These are phyloP conservation scores for Candida endomychidarum DNA, from an alignment of 805 yeast genomes.

Conservation along the genomic window DNA sequence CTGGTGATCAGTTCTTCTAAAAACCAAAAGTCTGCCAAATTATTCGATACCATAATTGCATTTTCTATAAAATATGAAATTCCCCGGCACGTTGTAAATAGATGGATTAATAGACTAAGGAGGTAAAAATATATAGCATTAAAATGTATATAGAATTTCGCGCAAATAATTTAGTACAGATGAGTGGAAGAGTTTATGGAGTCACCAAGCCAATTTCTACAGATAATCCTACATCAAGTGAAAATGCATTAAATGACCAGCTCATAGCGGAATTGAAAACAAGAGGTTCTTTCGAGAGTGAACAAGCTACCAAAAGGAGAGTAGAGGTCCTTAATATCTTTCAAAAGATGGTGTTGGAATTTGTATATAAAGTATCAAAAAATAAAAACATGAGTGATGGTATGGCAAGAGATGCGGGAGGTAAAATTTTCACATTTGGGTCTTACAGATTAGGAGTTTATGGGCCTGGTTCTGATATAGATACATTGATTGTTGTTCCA, in stretches of 20 bases:
- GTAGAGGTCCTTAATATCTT: constrained; percentile 68
- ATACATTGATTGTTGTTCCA: constrained; percentile 94
- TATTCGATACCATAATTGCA: neutral
- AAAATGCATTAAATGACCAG: constrained; percentile 69
- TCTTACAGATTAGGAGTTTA: constrained; percentile 93
- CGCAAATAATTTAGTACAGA: constrained; percentile 1
- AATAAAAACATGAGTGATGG: constrained; percentile 93
- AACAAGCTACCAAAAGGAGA: constrained; percentile 77
- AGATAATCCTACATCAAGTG: constrained; percentile 83
- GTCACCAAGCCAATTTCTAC: constrained; percentile 82
- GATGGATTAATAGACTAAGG: neutral
- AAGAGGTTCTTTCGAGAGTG: constrained; percentile 88
- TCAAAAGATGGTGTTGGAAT: constrained; percentile 74
- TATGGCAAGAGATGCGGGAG: constrained; percentile 97
- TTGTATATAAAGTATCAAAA: constrained; percentile 78
- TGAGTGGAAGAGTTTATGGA: constrained; percentile 44
- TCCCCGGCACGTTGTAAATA: constrained; percentile 6
- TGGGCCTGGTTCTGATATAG: constrained; percentile 98
- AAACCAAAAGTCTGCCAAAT: neutral
- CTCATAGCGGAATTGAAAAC: constrained; percentile 75
- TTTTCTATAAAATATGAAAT: constrained; percentile 3
- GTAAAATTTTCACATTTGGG: constrained; percentile 94
- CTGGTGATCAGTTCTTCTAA: constrained; percentile 10
- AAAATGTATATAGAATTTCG: neutral
- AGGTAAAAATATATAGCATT: neutral